A percentile compares a stretch with the other conserved stretches of the same genome.
phyloP scores from a whole-genome alignment of 2,329 filamentous ascomycete genomes.

The Teratosphaeria viscida region DNA sequence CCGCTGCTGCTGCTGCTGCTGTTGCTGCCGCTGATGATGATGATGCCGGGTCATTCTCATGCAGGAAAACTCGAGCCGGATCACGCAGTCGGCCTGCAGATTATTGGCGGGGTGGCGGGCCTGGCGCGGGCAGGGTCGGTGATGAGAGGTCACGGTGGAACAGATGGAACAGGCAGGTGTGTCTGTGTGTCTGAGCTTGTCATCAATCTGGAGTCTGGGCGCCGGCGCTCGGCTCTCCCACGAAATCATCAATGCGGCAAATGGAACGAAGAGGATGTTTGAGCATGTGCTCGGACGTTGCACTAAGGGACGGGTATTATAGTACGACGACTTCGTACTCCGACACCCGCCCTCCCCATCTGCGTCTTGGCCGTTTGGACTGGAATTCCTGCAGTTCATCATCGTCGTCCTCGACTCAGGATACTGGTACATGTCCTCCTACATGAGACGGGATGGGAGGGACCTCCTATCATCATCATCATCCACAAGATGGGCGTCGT shows the following conservation, averaged over 20 bases:
- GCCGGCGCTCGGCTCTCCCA: not conserved
- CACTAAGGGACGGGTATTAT: no score
- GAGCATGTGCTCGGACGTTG: not conserved
- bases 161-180: not conserved
- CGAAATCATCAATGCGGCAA: not conserved
- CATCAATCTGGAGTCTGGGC: not conserved
- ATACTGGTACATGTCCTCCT: no score
- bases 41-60: slow-evolving; percentile 1
- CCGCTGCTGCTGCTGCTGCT: no score
- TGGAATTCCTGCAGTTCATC: no score
- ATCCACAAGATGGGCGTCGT: no score
- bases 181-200: not conserved
- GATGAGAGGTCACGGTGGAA: not conserved
- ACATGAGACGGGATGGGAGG: no score
- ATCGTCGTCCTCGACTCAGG: no score
- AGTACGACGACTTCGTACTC: no score
- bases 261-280: not conserved
- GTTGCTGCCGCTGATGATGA: no score
- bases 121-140: not conserved
- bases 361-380: no score
- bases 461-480: no score
- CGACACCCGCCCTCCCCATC: not conserved
- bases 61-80: not conserved
- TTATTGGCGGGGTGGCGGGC: not conserved
- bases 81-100: not conserved